Conservation (phyloP, 768 basidiomycete genomes). For the Mycena vulgaris region DNA sequence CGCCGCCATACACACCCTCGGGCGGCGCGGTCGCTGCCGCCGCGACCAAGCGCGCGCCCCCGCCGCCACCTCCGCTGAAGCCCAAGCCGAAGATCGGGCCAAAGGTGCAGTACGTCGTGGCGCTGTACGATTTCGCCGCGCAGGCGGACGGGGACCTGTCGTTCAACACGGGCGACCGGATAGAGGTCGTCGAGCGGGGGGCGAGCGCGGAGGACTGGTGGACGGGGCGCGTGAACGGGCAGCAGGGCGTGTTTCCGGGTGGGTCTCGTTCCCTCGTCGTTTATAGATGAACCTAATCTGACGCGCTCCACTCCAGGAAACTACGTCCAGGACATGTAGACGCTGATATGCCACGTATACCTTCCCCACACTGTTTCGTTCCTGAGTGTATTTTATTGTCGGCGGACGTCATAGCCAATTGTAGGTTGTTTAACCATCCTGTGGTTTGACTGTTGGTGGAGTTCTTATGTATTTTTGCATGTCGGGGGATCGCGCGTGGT, state of each 20-base stretch:
- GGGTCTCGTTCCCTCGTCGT: conserved; percentile 37
- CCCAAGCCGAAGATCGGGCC: conserved; percentile 85
- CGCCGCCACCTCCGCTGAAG: conserved; percentile 94
- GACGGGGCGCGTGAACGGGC: conserved; percentile 90
- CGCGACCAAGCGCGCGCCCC: conserved; percentile 80
- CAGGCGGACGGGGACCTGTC: conserved; percentile 94
- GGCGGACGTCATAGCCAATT: conserved; percentile 23
- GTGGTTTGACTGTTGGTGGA: background rate
- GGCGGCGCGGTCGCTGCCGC: conserved; percentile 55
- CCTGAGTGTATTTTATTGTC: conserved; percentile 15
- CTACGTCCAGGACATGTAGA: conserved; percentile 74
- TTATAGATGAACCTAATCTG: conserved; percentile 3
- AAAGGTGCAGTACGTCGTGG: conserved; percentile 84
- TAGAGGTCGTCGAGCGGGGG: conserved; percentile 90
- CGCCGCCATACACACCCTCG: conserved; percentile 62
- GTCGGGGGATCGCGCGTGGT: too few species aligned
- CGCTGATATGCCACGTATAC: background rate
- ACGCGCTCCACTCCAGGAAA: conserved; percentile 61
- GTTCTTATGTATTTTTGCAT: too few species aligned
- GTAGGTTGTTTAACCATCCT: conserved; percentile 25
- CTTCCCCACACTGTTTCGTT: background rate
- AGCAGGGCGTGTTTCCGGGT: conserved; percentile 93
- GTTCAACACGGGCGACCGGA: conserved; percentile 90
- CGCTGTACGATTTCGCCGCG: conserved; percentile 92
- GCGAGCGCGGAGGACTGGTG: conserved; percentile 96